Evolutionary conservation across 2,329 filamentous ascomycete species (phyloP).

Genomic region (Calonectria pseudoturangicola): DNA sequence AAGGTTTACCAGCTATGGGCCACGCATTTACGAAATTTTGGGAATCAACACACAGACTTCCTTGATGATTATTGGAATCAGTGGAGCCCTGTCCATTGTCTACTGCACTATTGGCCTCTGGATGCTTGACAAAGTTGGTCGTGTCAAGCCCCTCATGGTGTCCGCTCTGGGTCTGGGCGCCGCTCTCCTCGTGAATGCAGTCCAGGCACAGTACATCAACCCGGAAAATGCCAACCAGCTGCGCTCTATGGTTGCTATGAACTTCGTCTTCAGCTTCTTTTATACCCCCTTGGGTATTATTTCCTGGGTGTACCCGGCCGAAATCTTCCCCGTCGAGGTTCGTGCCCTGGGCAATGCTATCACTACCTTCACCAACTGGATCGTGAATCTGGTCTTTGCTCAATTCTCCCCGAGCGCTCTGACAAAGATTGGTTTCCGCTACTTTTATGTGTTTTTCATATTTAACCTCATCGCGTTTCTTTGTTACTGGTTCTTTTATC

Average conservation of each 20-base stretch:
- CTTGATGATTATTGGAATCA: conserved; percentile 71
- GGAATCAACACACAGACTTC: conserved; percentile 66
- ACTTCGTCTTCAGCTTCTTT: conserved; percentile 59
- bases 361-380: conserved; percentile 57
- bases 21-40: conserved; percentile 64
- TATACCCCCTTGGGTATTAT: conserved; percentile 65
- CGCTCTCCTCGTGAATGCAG: conserved; percentile 55
- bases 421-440: conserved; percentile 64
- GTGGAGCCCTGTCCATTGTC: conserved; percentile 67
- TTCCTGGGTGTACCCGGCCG: conserved; percentile 61
- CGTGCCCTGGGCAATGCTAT: conserved; percentile 55
- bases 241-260: conserved; percentile 57
- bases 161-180: conserved; percentile 57
- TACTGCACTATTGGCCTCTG: conserved; percentile 68
- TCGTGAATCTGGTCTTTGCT: conserved; percentile 65
- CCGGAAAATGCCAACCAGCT: conserved; percentile 51
- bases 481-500: conserved; percentile 47
- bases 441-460: conserved; percentile 60
- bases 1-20: conserved; percentile 45
- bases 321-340: conserved; percentile 63
- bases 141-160: conserved; percentile 68
- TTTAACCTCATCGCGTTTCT: conserved; percentile 51
- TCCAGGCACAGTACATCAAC: conserved; percentile 54
- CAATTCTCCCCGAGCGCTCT: conserved; percentile 69
- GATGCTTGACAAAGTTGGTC: conserved; percentile 67